Conservation (phyloP, 495 filamentous ascomycete genomes). For the Penicillium simplicissimum region DNA sequence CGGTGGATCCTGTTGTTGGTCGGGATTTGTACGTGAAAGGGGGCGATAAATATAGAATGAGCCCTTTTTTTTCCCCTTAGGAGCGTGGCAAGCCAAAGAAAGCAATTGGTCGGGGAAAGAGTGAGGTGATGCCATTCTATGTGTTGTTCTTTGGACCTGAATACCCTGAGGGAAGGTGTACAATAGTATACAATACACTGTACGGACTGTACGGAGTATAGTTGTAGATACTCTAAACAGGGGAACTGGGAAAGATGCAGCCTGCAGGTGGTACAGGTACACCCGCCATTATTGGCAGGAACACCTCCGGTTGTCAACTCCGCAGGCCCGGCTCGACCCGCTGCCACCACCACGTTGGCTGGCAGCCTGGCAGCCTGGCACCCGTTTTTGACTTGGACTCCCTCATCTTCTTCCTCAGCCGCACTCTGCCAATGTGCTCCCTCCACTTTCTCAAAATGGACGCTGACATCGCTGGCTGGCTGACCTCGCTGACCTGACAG, state of each 20-base stretch:
- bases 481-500: background rate
- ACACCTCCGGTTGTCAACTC: background rate
- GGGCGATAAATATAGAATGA: slow-evolving; percentile 1
- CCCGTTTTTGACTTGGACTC: background rate
- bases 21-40: slow-evolving; percentile 1
- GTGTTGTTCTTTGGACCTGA: background rate
- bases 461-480: background rate
- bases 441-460: background rate
- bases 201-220: no score
- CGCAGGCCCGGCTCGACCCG: slow-evolving; percentile 6
- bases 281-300: background rate
- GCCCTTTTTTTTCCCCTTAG: background rate
- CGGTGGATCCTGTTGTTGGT: background rate
- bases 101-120: background rate
- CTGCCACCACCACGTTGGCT: background rate
- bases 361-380: background rate
- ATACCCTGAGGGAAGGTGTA: no score
- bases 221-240: background rate
- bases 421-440: background rate
- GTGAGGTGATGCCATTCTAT: slow-evolving; percentile 1
- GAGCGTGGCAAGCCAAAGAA: background rate
- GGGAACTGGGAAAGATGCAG: background rate
- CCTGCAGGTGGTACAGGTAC: no score
- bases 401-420: background rate
- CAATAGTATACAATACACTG: no score